Evolutionary conservation across 371 early-diverging fungal species (phyloP), one percentile per base, ranked within the genome.

Genomic region (Thermomucor indicae-seudaticae): DNA sequence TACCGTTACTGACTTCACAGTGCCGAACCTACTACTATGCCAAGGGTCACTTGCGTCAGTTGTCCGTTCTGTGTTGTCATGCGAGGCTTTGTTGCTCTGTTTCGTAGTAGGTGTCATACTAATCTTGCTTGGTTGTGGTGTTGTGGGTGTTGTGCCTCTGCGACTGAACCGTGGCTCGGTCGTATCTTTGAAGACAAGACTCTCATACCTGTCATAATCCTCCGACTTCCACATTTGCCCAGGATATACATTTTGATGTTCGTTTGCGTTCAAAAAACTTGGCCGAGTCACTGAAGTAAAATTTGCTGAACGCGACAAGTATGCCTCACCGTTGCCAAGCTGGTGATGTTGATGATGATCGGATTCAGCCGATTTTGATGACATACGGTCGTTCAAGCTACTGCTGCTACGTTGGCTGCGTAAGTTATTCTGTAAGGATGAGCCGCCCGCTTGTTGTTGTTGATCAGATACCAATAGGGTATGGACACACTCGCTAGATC

Each of bases 401-500:
- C 67, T 67, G 19, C 74, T 69, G 22, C 74, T 73, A 30, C 53
- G 56, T 44, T 65, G 45, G 22, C 11, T 37, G 11, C 48, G 51
- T 7, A 46, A 46, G 6, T 42, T 41, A 24, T 37, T 25, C n/a
- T 24, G 29, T 31, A 29, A 27, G 43, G 7, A 23, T 37, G 16
- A 6, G 25, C 35, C 25, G 4, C 40, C 53, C 8, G 48, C 39
- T 14, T 42, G 48, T 6, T 32, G 34, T 42, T 30, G 43, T 32
- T 41, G 45, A 35, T 63, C 57, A 40, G 17, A 59, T 56, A n/a
- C 23, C 85, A 58, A 38, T 73, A 79, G 8, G 86, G 86, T 14
- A 88, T 72, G 16, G 73, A 71, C 1, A 81, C 78, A 25, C 70
- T 70, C 0, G 78, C 73, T 11, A 81, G 74, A 41, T 83, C 84